These are phyloP conservation scores for Knoxia roxburghii DNA, from an alignment of 257 asterid species.

Conservation along the genomic window DNA sequence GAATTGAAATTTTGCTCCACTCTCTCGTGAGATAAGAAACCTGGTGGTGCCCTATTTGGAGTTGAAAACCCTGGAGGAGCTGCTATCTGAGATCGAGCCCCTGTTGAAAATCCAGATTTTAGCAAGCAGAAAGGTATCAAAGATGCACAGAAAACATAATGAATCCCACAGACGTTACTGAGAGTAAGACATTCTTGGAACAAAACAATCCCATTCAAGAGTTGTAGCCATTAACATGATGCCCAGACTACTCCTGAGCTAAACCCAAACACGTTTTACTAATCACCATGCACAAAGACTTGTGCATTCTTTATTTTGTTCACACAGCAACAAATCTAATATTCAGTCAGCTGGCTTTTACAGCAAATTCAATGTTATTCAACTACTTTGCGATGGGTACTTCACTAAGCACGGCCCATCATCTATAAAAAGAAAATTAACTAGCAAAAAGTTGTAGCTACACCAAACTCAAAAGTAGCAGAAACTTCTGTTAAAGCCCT, in stretches of 20 bases:
- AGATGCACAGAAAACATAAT: neutral
- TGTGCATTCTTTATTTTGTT: neutral
- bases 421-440: no score
- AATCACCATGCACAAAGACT: neutral
- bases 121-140: slow-evolving; percentile 6
- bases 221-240: neutral
- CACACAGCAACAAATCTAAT: neutral
- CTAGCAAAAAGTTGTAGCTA: neutral
- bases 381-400: neutral
- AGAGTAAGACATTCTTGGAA: no score
- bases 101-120: slow-evolving; percentile 38
- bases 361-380: neutral
- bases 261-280: neutral
- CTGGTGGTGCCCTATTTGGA: slow-evolving; percentile 81
- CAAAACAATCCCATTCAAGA: neutral
- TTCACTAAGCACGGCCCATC: neutral
- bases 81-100: slow-evolving; percentile 72
- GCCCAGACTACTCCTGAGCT: neutral
- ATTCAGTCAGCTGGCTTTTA: neutral
- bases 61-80: slow-evolving; percentile 96
- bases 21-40: slow-evolving; percentile 72
- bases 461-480: neutral
- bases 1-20: slow-evolving; percentile 44
- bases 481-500: neutral
- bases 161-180: neutral